Conservation (phyloP, 768 basidiomycete species). For the Saitozyma sp. region DNA sequence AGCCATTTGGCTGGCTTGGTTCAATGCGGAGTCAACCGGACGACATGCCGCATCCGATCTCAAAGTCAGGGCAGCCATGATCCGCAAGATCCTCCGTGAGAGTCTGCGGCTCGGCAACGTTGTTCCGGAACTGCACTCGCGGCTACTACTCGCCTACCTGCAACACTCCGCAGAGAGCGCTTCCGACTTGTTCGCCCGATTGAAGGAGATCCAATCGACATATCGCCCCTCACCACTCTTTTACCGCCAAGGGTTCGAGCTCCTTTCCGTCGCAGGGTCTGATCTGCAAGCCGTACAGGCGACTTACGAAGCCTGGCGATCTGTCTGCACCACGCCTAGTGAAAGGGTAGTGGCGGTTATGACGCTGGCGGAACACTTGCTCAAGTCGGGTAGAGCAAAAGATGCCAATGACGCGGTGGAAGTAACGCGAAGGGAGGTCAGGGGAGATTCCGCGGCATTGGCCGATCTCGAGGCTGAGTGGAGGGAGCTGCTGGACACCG, state of each 20-base stretch:
- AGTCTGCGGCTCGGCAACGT: constrained; percentile 1
- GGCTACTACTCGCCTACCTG: constrained; percentile 12
- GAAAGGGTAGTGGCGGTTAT: constrained; percentile 30
- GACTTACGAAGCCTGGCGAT: constrained; percentile 32
- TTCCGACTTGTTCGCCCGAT: not conserved
- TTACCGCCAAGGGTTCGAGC: not conserved
- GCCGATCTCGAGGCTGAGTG: constrained; percentile 20
- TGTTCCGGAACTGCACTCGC: constrained; percentile 15
- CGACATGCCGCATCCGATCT: not conserved
- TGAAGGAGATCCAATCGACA: not conserved
- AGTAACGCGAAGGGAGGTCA: constrained; percentile 5
- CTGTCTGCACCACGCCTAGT: constrained; percentile 9
- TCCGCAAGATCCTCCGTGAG: constrained; percentile 8
- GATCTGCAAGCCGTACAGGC: constrained; percentile 10
- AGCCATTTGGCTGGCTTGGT: constrained; percentile 11
- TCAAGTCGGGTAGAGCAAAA: constrained; percentile 24
- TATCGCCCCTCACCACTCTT: not conserved
- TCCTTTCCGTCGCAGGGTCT: not conserved
- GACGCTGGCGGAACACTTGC: constrained; percentile 19
- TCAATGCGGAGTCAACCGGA: constrained; percentile 5
- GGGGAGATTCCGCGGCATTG: not conserved
- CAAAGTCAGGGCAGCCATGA: constrained; percentile 1
- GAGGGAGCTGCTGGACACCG: constrained; percentile 14
- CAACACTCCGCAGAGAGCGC: constrained; percentile 3
- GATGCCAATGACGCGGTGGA: constrained; percentile 20